Evolutionary conservation across 2,329 filamentous ascomycete genomes (phyloP).

Genomic region (Hypoxylon sp.): DNA sequence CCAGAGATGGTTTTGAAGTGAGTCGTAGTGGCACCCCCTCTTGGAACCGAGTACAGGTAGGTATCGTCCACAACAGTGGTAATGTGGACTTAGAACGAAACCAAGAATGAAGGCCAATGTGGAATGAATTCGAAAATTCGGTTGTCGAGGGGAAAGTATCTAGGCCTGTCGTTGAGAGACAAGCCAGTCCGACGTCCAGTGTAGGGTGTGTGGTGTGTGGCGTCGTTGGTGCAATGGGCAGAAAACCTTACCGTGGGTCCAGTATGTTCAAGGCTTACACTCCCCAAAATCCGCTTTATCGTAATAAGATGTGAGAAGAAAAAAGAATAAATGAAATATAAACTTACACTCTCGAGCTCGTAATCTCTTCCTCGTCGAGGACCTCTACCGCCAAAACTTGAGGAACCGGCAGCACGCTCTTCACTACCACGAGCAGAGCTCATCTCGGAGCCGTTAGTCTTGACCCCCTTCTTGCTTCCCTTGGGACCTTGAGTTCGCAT

Average conservation of each 20-base stretch:
- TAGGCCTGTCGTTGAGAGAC: constrained; percentile 10
- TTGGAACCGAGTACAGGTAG: not conserved
- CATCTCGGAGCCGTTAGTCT: constrained; percentile 68
- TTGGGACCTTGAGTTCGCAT: constrained; percentile 58
- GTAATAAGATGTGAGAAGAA: constrained; percentile 27
- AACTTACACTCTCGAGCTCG: constrained; percentile 84
- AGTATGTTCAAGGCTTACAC: constrained; percentile 18
- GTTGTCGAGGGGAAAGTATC: not conserved
- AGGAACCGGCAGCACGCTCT: constrained; percentile 76
- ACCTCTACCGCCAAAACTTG: constrained; percentile 74
- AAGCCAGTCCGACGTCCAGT: not conserved
- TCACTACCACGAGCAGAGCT: constrained; percentile 81
- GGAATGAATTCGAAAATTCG: not conserved
- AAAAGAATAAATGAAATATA: constrained; percentile 38
- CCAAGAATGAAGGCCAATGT: not conserved
- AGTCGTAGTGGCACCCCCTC: not conserved
- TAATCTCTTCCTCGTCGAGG: constrained; percentile 83
- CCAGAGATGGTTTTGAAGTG: not conserved
- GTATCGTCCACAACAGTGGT: not conserved
- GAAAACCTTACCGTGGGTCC: constrained; percentile 16
- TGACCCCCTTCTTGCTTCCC: constrained; percentile 67
- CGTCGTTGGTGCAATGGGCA: not conserved
- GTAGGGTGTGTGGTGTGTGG: not conserved
- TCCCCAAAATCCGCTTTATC: constrained; percentile 7
- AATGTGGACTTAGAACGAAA: not conserved